Percentiles rank a stretch among this genome's conserved stretches.
Conservation (phyloP, 495 filamentous ascomycete genomes). For the Annulohypoxylon maeteangense region DNA sequence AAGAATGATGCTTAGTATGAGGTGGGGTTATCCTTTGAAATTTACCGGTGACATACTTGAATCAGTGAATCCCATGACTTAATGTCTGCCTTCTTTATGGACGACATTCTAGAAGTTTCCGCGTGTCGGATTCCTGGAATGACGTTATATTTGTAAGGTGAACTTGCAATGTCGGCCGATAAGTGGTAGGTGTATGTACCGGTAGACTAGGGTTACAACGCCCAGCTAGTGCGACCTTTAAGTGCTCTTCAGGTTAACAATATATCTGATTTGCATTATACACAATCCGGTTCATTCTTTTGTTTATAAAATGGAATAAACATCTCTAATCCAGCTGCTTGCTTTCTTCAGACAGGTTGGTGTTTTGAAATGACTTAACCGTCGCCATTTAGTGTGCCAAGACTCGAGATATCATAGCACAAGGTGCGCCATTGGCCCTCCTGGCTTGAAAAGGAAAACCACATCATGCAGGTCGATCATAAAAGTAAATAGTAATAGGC, state of each 20-base stretch:
- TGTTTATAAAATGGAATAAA: not conserved
- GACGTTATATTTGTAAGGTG: not conserved
- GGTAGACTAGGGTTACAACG: not conserved
- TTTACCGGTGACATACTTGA: slow-evolving; percentile 28
- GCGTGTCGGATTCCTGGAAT: not conserved
- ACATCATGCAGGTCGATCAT: not conserved
- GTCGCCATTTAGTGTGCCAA: not conserved
- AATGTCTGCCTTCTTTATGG: slow-evolving; percentile 45
- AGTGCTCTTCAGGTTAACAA: not conserved
- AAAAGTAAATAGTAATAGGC: not conserved
- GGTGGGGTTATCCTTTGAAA: not conserved
- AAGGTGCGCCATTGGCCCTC: not conserved
- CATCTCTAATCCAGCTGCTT: not conserved
- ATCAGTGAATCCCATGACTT: slow-evolving; percentile 5
- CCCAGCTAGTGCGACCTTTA: not conserved
- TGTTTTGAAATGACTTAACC: not conserved
- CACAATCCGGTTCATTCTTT: not conserved
- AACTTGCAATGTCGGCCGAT: not conserved
- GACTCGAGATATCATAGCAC: not conserved
- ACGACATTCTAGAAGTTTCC: slow-evolving; percentile 37
- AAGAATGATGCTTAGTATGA: slow-evolving; percentile 6
- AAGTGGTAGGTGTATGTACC: not conserved
- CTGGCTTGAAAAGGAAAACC: not conserved
- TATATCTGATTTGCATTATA: not conserved
- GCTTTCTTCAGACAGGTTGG: not conserved